These are phyloP conservation scores for Peronospora farinosa DNA, from an alignment of 352 stramenopile genomes.

Conservation along the genomic window DNA sequence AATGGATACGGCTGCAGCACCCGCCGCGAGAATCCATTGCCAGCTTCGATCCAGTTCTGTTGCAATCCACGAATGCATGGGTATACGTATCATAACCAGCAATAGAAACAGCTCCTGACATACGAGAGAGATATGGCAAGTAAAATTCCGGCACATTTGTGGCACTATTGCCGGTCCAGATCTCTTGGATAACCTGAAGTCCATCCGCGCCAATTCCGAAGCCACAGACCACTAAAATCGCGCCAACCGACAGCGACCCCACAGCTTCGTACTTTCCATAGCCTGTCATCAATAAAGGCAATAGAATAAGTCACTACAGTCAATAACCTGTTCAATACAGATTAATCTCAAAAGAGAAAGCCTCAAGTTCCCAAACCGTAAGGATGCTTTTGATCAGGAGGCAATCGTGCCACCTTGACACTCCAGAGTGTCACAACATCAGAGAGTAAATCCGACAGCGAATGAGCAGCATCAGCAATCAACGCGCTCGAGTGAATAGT, in stretches of 20 bases:
- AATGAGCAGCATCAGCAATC: conserved; percentile 94
- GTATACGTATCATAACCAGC: no score
- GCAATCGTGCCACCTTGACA: conserved; percentile 87
- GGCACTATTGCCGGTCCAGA: conserved; percentile 37
- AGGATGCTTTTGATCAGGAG: conserved; percentile 90
- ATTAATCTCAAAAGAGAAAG: not conserved
- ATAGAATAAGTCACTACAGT: not conserved
- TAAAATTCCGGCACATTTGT: conserved; percentile 30
- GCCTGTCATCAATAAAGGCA: conserved; percentile 20
- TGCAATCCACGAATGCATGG: not conserved
- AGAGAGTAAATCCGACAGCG: conserved; percentile 91
- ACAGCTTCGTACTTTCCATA: conserved; percentile 89
- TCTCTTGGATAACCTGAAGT: conserved; percentile 65
- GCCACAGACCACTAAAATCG: conserved; percentile 74
- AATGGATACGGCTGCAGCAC: conserved; percentile 88
- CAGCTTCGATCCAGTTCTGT: conserved; percentile 43
- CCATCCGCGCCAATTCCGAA: conserved; percentile 64
- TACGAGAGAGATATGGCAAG: conserved; percentile 46
- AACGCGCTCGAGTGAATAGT: conserved; percentile 87
- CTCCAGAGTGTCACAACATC: conserved; percentile 96
- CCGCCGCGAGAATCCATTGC: conserved; percentile 68
- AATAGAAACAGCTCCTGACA: not conserved
- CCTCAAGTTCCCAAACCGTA: conserved; percentile 41
- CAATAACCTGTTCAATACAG: not conserved
- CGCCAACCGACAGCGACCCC: conserved; percentile 78